These are phyloP conservation scores for Geosmithia flava DNA, from an alignment of 2,329 filamentous ascomycete species.

Conservation along the genomic window DNA sequence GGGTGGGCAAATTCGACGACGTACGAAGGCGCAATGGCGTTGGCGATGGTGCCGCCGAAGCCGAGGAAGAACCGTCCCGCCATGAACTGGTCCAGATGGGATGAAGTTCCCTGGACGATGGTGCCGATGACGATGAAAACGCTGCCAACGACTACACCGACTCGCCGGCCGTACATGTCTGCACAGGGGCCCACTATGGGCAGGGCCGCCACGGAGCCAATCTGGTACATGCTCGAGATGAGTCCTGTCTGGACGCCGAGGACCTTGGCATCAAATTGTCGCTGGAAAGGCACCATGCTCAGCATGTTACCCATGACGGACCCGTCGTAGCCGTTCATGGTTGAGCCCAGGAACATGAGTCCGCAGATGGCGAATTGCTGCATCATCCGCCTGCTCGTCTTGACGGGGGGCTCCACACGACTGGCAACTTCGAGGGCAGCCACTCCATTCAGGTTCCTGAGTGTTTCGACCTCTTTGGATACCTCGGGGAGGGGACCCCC, in stretches of 20 bases:
- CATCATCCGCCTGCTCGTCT: constrained; percentile 15
- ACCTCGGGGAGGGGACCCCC: neutral
- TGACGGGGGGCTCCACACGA: constrained; percentile 5
- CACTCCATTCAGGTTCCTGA: neutral
- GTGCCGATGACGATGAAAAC: constrained; percentile 29
- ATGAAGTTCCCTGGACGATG: constrained; percentile 12
- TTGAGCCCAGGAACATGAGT: constrained; percentile 13
- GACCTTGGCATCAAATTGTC: constrained; percentile 27
- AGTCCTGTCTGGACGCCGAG: constrained; percentile 30
- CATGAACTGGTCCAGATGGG: constrained; percentile 38
- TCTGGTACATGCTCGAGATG: constrained; percentile 31
- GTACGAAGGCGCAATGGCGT: constrained; percentile 48
- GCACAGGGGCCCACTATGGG: constrained; percentile 2
- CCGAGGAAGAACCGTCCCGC: constrained; percentile 39
- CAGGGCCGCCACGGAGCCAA: constrained; percentile 30
- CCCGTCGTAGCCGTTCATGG: constrained; percentile 21
- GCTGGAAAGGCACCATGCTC: constrained; percentile 31
- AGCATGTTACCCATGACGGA: constrained; percentile 22
- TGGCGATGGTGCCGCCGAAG: constrained; percentile 46
- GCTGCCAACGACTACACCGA: constrained; percentile 42
- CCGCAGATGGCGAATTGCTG: constrained; percentile 13
- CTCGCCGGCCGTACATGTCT: constrained; percentile 28
- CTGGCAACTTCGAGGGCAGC: constrained; percentile 5
- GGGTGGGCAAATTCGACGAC: constrained; percentile 52
- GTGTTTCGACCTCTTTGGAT: neutral